phyloP scores from a whole-genome alignment of 2,329 filamentous ascomycete genomes.

The Keithomyces neogunnii region DNA sequence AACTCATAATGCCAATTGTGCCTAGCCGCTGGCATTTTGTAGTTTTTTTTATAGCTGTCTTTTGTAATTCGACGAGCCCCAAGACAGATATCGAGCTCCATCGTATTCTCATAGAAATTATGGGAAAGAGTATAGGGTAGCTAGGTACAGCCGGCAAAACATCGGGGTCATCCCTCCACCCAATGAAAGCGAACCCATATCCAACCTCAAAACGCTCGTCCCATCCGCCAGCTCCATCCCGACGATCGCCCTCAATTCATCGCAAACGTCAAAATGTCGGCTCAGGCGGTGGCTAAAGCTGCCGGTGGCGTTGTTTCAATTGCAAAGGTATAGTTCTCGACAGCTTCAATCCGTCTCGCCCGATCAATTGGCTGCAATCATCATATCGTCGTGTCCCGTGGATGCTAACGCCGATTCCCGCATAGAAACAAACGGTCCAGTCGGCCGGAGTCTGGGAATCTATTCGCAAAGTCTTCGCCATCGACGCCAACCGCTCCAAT shows the following conservation, averaged over 20 bases:
- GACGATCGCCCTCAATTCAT: conserved; percentile 6
- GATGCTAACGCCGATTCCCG: not conserved
- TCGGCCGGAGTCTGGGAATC: conserved; percentile 82
- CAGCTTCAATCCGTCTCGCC: not conserved
- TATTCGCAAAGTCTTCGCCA: conserved; percentile 66
- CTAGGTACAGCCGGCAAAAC: conserved; percentile 6
- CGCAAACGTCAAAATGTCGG: conserved; percentile 43
- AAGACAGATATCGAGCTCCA: too few species aligned
- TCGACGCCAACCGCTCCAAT: conserved; percentile 83
- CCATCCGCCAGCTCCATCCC: conserved; percentile 9
- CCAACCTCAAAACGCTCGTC: conserved; percentile 7
- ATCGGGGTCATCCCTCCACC: conserved; percentile 5
- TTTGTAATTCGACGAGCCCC: too few species aligned
- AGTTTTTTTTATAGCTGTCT: too few species aligned
- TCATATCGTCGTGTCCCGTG: not conserved
- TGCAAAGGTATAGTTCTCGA: conserved; percentile 39
- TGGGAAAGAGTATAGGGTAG: not conserved
- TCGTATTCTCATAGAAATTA: too few species aligned
- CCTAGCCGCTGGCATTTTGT: too few species aligned
- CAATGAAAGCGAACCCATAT: conserved; percentile 8
- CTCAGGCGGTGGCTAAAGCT: conserved; percentile 50
- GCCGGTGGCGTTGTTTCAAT: conserved; percentile 47
- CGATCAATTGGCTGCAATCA: not conserved
- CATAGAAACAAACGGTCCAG: conserved; percentile 91
- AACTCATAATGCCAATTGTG: too few species aligned